Evolutionary conservation across 2,329 filamentous ascomycete species (phyloP).

Genomic region (Sporothrix inflata): DNA sequence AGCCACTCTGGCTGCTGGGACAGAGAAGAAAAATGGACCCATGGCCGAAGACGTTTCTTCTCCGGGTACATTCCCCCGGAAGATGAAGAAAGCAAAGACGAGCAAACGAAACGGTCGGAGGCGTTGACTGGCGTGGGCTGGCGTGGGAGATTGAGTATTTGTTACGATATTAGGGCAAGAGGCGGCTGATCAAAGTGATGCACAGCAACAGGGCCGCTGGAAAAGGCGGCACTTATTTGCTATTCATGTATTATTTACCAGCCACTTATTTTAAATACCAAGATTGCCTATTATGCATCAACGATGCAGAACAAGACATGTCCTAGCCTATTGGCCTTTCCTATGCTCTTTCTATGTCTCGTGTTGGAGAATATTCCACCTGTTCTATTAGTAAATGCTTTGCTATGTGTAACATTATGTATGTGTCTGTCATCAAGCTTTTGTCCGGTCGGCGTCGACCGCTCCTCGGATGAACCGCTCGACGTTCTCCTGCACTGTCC

Average conservation of each 20-base stretch:
- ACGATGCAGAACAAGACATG: too few species aligned
- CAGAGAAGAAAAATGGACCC: background rate
- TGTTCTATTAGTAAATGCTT: too few species aligned
- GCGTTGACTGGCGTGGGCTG: background rate
- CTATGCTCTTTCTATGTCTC: too few species aligned
- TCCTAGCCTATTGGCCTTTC: too few species aligned
- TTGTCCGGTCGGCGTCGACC: constrained; percentile 18
- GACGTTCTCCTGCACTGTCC: constrained; percentile 32
- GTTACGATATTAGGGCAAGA: too few species aligned
- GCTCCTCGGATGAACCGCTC: constrained; percentile 30
- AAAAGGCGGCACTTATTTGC: background rate
- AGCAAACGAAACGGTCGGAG: background rate
- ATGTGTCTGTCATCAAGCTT: constrained; percentile 17
- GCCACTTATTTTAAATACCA: background rate
- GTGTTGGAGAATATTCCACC: too few species aligned
- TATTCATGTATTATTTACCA: background rate
- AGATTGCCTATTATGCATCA: too few species aligned
- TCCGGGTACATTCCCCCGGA: background rate
- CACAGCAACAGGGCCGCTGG: too few species aligned
- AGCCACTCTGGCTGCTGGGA: background rate
- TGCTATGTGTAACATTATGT: too few species aligned
- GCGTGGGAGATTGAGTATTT: background rate
- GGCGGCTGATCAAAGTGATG: too few species aligned
- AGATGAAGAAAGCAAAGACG: constrained; percentile 21
- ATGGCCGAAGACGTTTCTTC: background rate